Evolutionary conservation across 2,329 filamentous ascomycete species (phyloP).

Genomic region (Kalaharituber pfeilii): DNA sequence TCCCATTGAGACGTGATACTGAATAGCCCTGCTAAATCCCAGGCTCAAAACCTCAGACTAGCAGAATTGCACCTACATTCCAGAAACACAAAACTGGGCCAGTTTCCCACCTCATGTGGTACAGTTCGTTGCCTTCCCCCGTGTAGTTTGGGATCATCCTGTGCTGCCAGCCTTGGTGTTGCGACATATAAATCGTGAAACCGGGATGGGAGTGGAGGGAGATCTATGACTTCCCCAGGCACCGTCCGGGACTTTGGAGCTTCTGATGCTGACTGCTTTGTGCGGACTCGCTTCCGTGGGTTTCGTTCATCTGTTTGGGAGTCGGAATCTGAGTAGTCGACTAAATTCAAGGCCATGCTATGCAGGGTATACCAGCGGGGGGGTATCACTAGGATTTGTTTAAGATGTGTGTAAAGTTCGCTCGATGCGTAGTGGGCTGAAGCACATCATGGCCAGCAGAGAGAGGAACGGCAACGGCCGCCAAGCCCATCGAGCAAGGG

Average conservation of each 20-base stretch:
- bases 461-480: too few species aligned
- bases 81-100: conserved; percentile 82
- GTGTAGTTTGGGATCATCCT: conserved; percentile 71
- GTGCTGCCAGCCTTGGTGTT: conserved; percentile 55
- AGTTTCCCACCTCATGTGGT: conserved; percentile 75
- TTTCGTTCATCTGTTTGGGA: neutral
- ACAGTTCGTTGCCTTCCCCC: conserved; percentile 65
- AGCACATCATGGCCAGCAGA: too few species aligned
- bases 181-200: conserved; percentile 87
- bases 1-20: neutral
- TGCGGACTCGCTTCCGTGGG: neutral
- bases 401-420: too few species aligned
- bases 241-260: neutral
- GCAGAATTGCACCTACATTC: conserved; percentile 50
- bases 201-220: conserved; percentile 58
- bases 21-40: neutral
- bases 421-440: too few species aligned
- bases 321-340: neutral
- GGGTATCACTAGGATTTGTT: neutral
- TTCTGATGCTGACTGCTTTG: neutral
- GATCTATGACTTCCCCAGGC: conserved; percentile 17
- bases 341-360: neutral
- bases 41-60: neutral
- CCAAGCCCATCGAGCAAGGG: too few species aligned
- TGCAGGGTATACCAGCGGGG: too few species aligned